phyloP scores from a whole-genome alignment of 768 basidiomycete genomes.

The Cystobasidium onofrii region DNA sequence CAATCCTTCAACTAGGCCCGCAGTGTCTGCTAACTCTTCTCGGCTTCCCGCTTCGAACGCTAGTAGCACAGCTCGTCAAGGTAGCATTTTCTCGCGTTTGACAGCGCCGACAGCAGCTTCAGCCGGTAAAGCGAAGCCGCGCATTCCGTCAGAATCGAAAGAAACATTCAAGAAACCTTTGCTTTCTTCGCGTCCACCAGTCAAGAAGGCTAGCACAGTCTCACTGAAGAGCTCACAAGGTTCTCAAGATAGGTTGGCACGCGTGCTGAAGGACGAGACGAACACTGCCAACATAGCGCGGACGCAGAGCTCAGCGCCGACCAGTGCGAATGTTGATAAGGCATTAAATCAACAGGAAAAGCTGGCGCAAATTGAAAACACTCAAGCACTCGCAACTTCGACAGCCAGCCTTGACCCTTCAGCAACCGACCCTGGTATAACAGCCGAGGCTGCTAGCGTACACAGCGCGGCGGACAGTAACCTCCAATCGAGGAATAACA shows the following conservation, averaged over 20 bases:
- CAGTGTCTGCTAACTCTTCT: not conserved
- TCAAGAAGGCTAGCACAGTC: not conserved
- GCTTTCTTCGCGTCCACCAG: not conserved
- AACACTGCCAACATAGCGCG: not conserved
- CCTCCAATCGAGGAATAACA: too few species aligned
- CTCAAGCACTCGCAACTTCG: too few species aligned
- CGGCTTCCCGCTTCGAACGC: not conserved
- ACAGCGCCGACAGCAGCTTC: constrained; percentile 20
- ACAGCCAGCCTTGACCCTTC: too few species aligned
- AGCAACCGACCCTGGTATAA: too few species aligned
- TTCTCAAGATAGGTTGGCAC: not conserved
- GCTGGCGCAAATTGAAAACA: too few species aligned
- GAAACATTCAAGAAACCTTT: constrained; percentile 11
- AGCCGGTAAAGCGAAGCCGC: not conserved
- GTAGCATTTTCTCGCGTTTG: constrained; percentile 25
- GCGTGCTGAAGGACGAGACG: not conserved
- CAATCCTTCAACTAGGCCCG: not conserved
- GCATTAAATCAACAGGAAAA: too few species aligned
- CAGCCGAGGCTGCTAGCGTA: too few species aligned
- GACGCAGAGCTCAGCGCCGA: too few species aligned
- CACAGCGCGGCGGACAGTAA: too few species aligned
- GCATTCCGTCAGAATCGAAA: not conserved
- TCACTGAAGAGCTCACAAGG: not conserved
- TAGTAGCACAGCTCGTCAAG: not conserved
- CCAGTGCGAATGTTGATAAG: too few species aligned